Conservation (phyloP, 257 asterid genomes). For the Primulina tabacum region DNA sequence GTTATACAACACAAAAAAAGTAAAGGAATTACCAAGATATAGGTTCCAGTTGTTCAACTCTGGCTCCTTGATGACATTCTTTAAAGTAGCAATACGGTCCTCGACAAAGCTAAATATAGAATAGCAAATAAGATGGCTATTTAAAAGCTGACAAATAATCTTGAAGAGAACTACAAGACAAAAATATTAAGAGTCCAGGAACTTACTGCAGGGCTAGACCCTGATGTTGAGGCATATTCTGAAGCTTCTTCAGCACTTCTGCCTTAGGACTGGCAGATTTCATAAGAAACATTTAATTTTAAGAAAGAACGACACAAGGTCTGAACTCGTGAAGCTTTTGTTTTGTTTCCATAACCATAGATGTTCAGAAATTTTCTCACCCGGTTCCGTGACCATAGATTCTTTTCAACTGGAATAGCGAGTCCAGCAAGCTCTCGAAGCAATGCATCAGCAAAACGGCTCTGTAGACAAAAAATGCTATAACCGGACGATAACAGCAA, state of each 20-base stretch:
- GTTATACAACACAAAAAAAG: background rate
- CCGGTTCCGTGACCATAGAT: constrained; percentile 90
- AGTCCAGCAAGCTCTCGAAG: constrained; percentile 84
- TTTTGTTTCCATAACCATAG: background rate
- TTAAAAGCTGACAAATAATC: background rate
- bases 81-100: constrained; percentile 78
- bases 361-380: constrained; percentile 36
- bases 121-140: constrained; percentile 11
- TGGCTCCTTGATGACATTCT: constrained; percentile 83
- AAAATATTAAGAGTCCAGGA: background rate
- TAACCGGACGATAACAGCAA: background rate
- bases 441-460: constrained; percentile 86
- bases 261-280: constrained; percentile 75
- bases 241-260: constrained; percentile 80
- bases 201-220: constrained; percentile 85
- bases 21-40: constrained; percentile 56
- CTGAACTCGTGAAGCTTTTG: background rate
- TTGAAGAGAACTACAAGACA: background rate
- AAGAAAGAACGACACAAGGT: background rate
- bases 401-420: constrained; percentile 67
- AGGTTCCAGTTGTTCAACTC: constrained; percentile 82
- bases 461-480: constrained; percentile 34
- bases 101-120: constrained; percentile 73
- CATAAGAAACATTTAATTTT: background rate
- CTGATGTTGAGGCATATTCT: constrained; percentile 86